Percentiles rank a stretch among this genome's conserved stretches.
Evolutionary conservation across 2,329 filamentous ascomycete genomes (phyloP).

Genomic region (Claviceps cyperi): DNA sequence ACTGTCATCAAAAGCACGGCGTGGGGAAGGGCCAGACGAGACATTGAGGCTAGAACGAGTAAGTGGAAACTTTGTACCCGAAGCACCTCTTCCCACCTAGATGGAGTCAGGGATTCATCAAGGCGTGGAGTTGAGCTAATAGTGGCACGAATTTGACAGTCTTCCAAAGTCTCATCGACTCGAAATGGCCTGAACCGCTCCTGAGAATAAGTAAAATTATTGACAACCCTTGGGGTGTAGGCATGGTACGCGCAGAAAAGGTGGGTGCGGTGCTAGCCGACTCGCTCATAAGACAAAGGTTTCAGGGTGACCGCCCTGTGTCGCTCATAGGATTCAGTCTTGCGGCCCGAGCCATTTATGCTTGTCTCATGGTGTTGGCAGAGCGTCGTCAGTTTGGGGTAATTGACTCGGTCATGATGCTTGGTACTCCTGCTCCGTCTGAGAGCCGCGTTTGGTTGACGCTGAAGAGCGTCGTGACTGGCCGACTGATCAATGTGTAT

Average conservation of each 20-base stretch:
- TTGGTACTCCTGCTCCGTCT: slow-evolving; percentile 68
- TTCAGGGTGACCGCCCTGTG: slow-evolving; percentile 69
- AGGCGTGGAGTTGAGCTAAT: not conserved
- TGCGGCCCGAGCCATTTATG: slow-evolving; percentile 70
- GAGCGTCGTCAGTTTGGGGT: slow-evolving; percentile 73
- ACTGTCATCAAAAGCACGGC: slow-evolving; percentile 65
- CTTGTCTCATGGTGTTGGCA: slow-evolving; percentile 65
- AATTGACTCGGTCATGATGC: slow-evolving; percentile 71
- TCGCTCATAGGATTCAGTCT: slow-evolving; percentile 73
- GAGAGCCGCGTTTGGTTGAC: slow-evolving; percentile 59
- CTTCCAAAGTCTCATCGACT: slow-evolving; percentile 41
- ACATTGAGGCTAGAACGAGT: slow-evolving; percentile 33
- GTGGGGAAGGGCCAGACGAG: slow-evolving; percentile 54
- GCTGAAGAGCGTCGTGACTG: slow-evolving; percentile 64
- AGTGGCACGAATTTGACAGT: slow-evolving; percentile 18
- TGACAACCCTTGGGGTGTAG: slow-evolving; percentile 69
- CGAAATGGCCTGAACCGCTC: slow-evolving; percentile 47
- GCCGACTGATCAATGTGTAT: slow-evolving; percentile 80
- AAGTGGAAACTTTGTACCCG: slow-evolving; percentile 13
- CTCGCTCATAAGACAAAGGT: slow-evolving; percentile 58
- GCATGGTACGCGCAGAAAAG: slow-evolving; percentile 64
- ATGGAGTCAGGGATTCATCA: not conserved
- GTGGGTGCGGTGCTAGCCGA: slow-evolving; percentile 60
- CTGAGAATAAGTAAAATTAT: slow-evolving; percentile 59
- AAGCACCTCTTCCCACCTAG: not conserved